Conservation (phyloP, 192 early-diverging fungal genomes). For the Thamnidium elegans region DNA sequence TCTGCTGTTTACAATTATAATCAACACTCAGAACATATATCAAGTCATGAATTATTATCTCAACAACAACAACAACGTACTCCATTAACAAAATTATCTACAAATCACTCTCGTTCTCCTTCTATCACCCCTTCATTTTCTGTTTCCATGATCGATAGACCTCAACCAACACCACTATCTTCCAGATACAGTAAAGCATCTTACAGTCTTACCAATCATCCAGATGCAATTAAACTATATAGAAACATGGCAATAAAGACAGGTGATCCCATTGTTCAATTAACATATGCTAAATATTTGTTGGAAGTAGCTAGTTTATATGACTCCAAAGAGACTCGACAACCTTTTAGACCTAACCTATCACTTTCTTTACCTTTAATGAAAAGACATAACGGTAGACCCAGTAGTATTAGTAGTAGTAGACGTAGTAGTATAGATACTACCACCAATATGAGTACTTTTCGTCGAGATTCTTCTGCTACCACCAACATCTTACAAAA, state of each 20-base stretch:
- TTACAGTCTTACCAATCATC: constrained; percentile 28
- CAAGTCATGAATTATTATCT: constrained; percentile 3
- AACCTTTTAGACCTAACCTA: constrained; percentile 7
- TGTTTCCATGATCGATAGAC: background rate
- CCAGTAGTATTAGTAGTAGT: background rate
- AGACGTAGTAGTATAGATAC: constrained; percentile 4
- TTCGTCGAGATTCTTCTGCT: background rate
- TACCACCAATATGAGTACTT: background rate
- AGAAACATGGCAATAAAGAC: constrained; percentile 76
- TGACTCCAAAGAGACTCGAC: constrained; percentile 11
- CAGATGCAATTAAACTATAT: constrained; percentile 56
- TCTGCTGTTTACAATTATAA: constrained; percentile 6
- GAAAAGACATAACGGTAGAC: background rate
- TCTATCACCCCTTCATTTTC: background rate
- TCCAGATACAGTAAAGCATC: constrained; percentile 26
- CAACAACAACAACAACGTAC: background rate
- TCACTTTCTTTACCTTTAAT: constrained; percentile 1
- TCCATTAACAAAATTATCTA: background rate
- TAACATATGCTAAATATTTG: constrained; percentile 76
- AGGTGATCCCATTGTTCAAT: constrained; percentile 67
- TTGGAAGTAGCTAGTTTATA: constrained; percentile 59
- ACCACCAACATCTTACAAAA: background rate
- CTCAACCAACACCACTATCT: background rate
- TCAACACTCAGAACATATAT: background rate
- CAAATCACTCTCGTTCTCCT: background rate